Conservation (phyloP, 2,329 filamentous ascomycete genomes). For the Fusarium redolens region DNA sequence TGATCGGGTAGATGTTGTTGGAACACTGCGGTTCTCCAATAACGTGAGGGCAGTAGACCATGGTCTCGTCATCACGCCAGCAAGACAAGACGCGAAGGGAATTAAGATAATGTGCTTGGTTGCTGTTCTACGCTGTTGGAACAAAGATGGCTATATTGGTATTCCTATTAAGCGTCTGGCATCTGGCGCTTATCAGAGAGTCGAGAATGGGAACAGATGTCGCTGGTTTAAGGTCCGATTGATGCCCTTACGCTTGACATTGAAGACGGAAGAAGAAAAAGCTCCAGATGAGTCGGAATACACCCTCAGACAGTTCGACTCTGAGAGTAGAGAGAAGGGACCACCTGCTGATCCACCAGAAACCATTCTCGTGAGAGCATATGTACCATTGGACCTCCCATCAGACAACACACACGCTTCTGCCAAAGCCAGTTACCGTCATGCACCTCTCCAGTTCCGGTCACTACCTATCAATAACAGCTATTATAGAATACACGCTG, state of each 20-base stretch:
- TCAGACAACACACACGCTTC: not conserved
- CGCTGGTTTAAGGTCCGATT: constrained; percentile 13
- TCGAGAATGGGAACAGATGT: constrained; percentile 9
- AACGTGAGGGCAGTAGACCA: constrained; percentile 10
- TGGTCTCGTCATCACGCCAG: constrained; percentile 1
- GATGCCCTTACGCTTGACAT: constrained; percentile 6
- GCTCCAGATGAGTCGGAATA: not conserved
- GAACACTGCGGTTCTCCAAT: constrained; percentile 1
- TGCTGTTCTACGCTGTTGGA: constrained; percentile 5
- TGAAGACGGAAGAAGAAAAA: not conserved
- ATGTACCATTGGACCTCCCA: not conserved
- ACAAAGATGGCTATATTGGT: constrained; percentile 12
- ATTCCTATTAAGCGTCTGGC: constrained; percentile 15
- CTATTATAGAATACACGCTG: not conserved
- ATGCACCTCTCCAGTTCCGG: not conserved
- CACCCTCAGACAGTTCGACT: constrained; percentile 6
- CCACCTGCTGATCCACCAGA: constrained; percentile 21
- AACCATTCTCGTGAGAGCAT: constrained; percentile 1
- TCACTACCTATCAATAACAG: not conserved
- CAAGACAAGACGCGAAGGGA: constrained; percentile 6
- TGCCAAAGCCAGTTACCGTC: not conserved
- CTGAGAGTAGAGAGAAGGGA: not conserved
- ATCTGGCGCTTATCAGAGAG: constrained; percentile 1
- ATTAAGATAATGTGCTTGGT: constrained; percentile 17
- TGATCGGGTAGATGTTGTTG: constrained; percentile 4